Evolutionary conservation across 768 basidiomycete species (phyloP), one percentile per base, ranked within the genome.

Genomic region (Paxillus rubicundulus): DNA sequence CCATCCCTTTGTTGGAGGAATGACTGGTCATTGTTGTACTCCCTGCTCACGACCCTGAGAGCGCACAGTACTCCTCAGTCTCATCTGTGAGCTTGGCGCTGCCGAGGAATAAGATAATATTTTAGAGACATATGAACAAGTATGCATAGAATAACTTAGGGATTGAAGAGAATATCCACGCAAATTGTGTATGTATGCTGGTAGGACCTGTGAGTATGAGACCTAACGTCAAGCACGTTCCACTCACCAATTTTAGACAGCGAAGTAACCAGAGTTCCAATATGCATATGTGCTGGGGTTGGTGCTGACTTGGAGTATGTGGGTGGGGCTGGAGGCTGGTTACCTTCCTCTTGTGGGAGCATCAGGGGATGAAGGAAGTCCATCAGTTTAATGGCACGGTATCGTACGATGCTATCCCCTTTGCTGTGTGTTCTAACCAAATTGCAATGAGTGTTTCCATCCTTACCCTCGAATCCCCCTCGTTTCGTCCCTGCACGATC

Each of bases 131-230:
- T 37, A 98, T 77, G 61, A 86, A 89, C 17, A 95, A 71, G 64
- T 96, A 98, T 0, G 89, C 81, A 46, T 88, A 89, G 74, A 97
- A 96, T 9, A 98, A n/a, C n/a, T n/a, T n/a, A 80, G 0, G 96
- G 96, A 65, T 92, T 94, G 75, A 84, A 91, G 0, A 91, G 91
- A 43, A 98, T 86, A 62, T 98, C 94, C 95, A 44, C 96, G 87
- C 49, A 95, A 73, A 63, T 98, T 98, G 32, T 98, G 75, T 2
- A 89, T 62, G 74, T 92, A 97, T 0, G 96, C 96, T 82, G 71
- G 28, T 20, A 41, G 30, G 30, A 50, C 47, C 30, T 61, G 44
- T 53, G 33, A 57, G 32, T 18, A 20, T 21, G 14, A 21, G 37
- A 41, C 44, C 36, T 30, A 33, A 45, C 4, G 14, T 10, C 8